These are phyloP conservation scores for Nothophoma quercina DNA, from an alignment of 2,329 filamentous ascomycete species.

Conservation along the genomic window DNA sequence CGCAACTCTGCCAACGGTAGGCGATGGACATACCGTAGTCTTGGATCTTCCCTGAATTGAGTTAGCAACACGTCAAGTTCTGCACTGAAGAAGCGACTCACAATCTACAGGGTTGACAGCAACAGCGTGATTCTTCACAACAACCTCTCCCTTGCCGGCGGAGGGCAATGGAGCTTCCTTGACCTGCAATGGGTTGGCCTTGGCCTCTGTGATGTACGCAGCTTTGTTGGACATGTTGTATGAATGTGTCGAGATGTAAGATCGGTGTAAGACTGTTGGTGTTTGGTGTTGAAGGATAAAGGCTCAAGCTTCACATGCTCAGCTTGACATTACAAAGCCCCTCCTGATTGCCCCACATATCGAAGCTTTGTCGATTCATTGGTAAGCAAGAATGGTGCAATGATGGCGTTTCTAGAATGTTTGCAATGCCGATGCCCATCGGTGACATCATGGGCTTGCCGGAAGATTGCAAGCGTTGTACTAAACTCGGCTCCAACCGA, in stretches of 20 bases:
- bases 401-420: neutral
- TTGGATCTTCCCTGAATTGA: conserved; percentile 39
- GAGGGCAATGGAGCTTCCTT: conserved; percentile 38
- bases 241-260: neutral
- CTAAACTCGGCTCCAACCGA: neutral
- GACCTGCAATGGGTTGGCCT: conserved; percentile 40
- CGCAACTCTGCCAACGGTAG: neutral
- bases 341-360: neutral
- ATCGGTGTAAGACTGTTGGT: neutral
- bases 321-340: neutral
- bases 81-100: conserved; percentile 8
- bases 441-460: conserved; percentile 3
- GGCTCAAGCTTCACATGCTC: neutral
- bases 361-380: neutral
- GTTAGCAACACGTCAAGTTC: conserved; percentile 5
- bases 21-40: conserved; percentile 34
- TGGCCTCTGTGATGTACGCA: conserved; percentile 41
- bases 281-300: neutral
- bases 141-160: conserved; percentile 40
- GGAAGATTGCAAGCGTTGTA: neutral
- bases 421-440: neutral
- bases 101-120: conserved; percentile 47
- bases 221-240: conserved; percentile 42
- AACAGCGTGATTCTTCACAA: conserved; percentile 45
- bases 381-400: conserved; percentile 6